A percentile compares a stretch with the other conserved stretches of the same genome.
Conservation (phyloP, 495 filamentous ascomycete genomes). For the Hypoxylon intermedium region DNA sequence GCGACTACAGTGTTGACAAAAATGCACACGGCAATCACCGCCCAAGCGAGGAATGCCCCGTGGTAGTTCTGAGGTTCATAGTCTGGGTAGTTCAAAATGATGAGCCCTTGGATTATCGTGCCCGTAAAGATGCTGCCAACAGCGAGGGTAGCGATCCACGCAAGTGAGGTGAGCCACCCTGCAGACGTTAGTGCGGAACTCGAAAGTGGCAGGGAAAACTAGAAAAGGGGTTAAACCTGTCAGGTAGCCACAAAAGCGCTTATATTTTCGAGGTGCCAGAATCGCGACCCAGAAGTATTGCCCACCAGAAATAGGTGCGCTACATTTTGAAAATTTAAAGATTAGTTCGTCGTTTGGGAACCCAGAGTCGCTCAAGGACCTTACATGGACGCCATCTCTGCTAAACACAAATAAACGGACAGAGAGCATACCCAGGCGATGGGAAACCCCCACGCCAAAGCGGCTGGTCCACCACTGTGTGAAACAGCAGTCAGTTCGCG, state of each 20-base stretch:
- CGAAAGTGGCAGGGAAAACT: background rate
- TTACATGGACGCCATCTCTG: slow-evolving; percentile 39
- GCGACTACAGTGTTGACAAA: slow-evolving; percentile 64
- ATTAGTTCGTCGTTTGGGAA: background rate
- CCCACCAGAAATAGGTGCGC: slow-evolving; percentile 42
- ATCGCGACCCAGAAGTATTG: slow-evolving; percentile 63
- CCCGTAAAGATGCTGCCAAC: slow-evolving; percentile 61
- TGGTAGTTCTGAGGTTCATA: slow-evolving; percentile 62
- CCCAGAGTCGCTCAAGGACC: background rate
- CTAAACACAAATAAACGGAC: slow-evolving; percentile 24
- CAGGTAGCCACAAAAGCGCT: slow-evolving; percentile 65
- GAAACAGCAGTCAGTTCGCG: background rate
- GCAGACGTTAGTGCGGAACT: background rate
- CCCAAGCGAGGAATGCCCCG: slow-evolving; percentile 64
- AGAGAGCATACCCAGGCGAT: slow-evolving; percentile 29
- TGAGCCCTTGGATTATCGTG: slow-evolving; percentile 65
- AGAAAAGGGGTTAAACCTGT: slow-evolving; percentile 41
- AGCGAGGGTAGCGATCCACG: slow-evolving; percentile 65
- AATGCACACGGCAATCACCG: slow-evolving; percentile 56
- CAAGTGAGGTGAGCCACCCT: slow-evolving; percentile 64
- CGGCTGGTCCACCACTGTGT: slow-evolving; percentile 36
- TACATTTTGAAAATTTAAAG: background rate
- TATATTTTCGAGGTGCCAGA: slow-evolving; percentile 56
- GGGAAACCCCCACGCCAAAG: slow-evolving; percentile 34
- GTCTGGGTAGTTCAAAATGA: slow-evolving; percentile 59